Evolutionary conservation across 129 eudicot species (phyloP), one percentile per base, ranked within the genome.

Genomic region (Arctium lappa): DNA sequence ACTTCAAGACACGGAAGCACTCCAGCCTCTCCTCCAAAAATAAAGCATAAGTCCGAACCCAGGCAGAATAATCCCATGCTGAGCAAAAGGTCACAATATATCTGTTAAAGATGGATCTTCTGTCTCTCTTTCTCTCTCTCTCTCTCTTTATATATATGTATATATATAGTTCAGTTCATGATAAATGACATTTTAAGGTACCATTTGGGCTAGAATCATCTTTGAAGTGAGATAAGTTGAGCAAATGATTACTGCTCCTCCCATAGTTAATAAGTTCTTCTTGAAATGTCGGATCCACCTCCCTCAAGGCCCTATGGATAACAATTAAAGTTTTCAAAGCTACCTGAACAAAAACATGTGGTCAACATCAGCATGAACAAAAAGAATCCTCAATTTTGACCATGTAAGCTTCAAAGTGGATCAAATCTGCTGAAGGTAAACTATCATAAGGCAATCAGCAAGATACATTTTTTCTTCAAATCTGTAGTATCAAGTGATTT

Each of bases 11-110:
- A 78, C 93, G 89, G 85, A 87, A 91, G 73, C 98, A 94, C 75
- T 92, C 94, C 80, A 92, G 81, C 81, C 97, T 85, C 88, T 92
- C 95, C 85, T 94, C 98, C 88, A 94, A 83, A 85, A 82, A 94
- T 72, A 89, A 79, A 29, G 98, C 98, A 69, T 94, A 94, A 27
- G 89, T 76, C 77, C 97, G 97, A 70, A 94, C 93, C 97, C 98
- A 94, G 69, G 92, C 91, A 71, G 98, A 94, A 86, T 89, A 94
- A 88, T 94, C 98, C 94, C 98, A 94, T 66, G 98, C 98, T 94
- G 88, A 44, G 48, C 42, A 86, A 69, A 65, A 83, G 78, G 72
- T 56, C n/a, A 78, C 3, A 48, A 63, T 12, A 69, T 3, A 46
- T 46, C 48, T 31, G 50, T 36, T n/a, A 16, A 18, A 6, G 75